Base-by-base conservation (phyloP, 805 yeast genomes). In the Myxozyma udenii region DNA sequence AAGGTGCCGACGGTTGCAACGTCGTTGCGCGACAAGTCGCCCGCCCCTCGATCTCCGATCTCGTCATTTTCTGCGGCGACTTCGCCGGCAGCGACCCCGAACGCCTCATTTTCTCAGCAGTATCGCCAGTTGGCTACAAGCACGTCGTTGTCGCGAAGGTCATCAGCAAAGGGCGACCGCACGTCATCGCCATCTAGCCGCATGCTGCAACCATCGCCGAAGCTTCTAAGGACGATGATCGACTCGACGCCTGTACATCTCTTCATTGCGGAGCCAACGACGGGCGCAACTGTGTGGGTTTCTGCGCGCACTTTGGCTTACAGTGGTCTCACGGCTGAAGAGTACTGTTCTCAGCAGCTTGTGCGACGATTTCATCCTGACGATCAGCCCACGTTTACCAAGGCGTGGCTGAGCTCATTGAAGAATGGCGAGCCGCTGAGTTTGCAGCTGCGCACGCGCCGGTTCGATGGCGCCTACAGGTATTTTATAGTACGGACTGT, bases 241-340 rank as follows among this genome's bases (percentile, higher is more conserved):
- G 69, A 66, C 47, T 66, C 68, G 3, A 64, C 66, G 30, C 70
- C 70, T 1, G 66, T 66, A 11, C 68, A 66, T 45, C 62, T 67
- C n/a, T 64, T 57, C 49, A 63, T 64, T 25, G 68, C 66, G 3
- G 65, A 62, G 41, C 68, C 70, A 2, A 41, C 46, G 26, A 57
- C 54, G 1, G 70, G 68, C 2, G 55, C 55, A 4, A 52, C 65
- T 14, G 61, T 64, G 3, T 66, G 70, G 70, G 68, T 62, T 4
- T 63, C 66, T 18, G 65, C 65, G 12, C 61, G 68, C 16, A 57
- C 68, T 4, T 38, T 65, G 41, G 65, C 67, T 2, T 66, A 58
- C 47, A 55, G 66, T 12, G 68, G 70, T 2, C 53, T 62, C 12
- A 48, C 67, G 6, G 56, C 62, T 5, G 61, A 51, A 11, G 64